Conservation (phyloP, 208 protist genomes). For the Leishmania braziliensis region DNA sequence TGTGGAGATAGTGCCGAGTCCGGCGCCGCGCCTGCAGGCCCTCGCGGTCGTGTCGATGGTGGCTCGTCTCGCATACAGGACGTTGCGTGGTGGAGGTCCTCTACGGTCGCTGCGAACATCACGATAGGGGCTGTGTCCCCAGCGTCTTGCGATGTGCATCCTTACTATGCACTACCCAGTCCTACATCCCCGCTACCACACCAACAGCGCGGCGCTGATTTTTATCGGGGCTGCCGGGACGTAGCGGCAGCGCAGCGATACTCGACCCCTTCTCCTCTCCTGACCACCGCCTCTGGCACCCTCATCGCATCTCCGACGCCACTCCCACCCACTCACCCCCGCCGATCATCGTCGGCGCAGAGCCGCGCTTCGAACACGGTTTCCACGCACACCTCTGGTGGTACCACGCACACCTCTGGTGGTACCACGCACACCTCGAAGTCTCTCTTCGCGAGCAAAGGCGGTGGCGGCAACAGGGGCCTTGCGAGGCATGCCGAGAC, state of each 20-base stretch:
- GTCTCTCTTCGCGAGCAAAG: constrained; percentile 1
- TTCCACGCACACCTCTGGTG: neutral
- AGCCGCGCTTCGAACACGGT: neutral
- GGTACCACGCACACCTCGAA: neutral
- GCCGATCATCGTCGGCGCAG: constrained; percentile 27
- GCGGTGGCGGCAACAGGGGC: neutral
- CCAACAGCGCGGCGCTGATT: neutral
- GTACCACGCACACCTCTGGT: neutral
- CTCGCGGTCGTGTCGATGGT: neutral
- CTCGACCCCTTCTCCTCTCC: neutral
- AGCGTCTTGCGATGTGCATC: neutral
- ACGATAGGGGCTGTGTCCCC: neutral
- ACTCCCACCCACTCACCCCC: constrained; percentile 26
- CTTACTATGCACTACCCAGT: neutral
- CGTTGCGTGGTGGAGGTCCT: constrained; percentile 4
- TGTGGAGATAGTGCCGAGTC: neutral
- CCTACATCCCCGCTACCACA: neutral
- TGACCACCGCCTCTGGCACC: neutral
- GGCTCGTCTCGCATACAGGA: neutral
- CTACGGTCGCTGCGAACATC: neutral
- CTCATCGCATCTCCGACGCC: neutral
- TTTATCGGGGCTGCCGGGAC: neutral
- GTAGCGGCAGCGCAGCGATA: neutral
- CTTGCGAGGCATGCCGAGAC: neutral
- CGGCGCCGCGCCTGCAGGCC: neutral